Percentiles rank a stretch among this genome's conserved stretches.
These are phyloP conservation scores for Amanita pseudoporphyria DNA, from an alignment of 768 basidiomycete genomes.

Conservation along the genomic window DNA sequence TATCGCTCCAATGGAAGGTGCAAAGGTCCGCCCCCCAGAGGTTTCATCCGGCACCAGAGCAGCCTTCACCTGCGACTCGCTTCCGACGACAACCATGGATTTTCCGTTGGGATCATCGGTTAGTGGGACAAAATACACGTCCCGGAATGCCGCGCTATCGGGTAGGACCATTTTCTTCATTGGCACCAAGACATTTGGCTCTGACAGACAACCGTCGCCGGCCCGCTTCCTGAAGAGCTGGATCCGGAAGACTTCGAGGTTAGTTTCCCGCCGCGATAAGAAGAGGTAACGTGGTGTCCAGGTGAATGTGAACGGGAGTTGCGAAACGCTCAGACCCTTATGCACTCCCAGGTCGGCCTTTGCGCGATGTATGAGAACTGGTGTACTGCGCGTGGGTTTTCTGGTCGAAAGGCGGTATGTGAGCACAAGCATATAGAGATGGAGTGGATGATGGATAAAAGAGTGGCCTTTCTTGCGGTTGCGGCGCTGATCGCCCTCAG, in stretches of 20 bases:
- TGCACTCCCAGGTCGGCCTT: conserved; percentile 10
- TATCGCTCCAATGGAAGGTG: conserved; percentile 3
- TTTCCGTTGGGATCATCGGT: neutral
- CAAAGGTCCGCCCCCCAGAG: neutral
- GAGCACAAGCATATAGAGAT: conserved; percentile 14
- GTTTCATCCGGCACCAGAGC: neutral
- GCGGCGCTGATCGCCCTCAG: neutral
- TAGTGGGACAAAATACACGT: conserved; percentile 16
- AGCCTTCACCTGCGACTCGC: conserved; percentile 6
- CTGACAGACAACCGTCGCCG: neutral
- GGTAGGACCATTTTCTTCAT: conserved; percentile 15
- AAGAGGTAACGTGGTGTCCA: conserved; percentile 18
- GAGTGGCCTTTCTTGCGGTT: neutral
- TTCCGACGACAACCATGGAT: conserved; percentile 11
- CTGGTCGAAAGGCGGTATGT: conserved; percentile 16
- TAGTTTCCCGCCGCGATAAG: conserved; percentile 12
- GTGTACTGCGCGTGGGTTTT: conserved; percentile 13
- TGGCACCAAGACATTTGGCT: conserved; percentile 10
- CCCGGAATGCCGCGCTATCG: conserved; percentile 12
- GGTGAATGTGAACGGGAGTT: conserved; percentile 17
- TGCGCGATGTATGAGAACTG: conserved; percentile 13
- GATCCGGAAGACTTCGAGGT: conserved; percentile 14
- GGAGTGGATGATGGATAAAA: neutral
- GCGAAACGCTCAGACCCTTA: conserved; percentile 10
- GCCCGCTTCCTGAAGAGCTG: conserved; percentile 12